Percentiles rank a stretch among this genome's conserved stretches.
phyloP scores from a whole-genome alignment of 2,329 filamentous ascomycete species.

The Daldinia sp. region DNA sequence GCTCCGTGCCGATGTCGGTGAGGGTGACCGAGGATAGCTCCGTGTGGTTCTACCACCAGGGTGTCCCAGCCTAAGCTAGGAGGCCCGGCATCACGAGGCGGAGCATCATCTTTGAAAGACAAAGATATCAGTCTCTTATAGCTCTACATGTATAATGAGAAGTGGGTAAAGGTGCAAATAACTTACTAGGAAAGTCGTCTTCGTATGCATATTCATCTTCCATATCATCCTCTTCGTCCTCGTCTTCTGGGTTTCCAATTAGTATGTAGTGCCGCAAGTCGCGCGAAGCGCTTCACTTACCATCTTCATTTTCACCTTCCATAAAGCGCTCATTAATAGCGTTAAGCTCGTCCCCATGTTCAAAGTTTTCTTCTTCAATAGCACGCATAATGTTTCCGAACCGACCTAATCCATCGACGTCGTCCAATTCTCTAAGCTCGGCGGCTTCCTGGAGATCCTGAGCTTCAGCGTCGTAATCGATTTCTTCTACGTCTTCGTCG shows the following conservation, averaged over 20 bases:
- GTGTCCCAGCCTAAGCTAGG: conserved; percentile 65
- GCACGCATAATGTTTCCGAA: conserved; percentile 65
- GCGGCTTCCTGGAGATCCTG: conserved; percentile 65
- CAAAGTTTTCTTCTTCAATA: conserved; percentile 63
- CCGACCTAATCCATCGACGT: conserved; percentile 48
- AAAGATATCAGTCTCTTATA: conserved; percentile 20
- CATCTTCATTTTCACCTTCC: conserved; percentile 68
- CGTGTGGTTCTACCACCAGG: conserved; percentile 57
- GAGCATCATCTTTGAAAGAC: conserved; percentile 51
- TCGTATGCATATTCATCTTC: conserved; percentile 73
- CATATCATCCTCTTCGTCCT: conserved; percentile 74
- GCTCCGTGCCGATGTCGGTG: conserved; percentile 64
- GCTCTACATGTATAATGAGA: neutral
- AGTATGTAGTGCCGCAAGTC: conserved; percentile 13
- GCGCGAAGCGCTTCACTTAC: conserved; percentile 43
- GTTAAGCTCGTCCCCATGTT: conserved; percentile 60
- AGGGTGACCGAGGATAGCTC: conserved; percentile 54
- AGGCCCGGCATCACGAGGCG: conserved; percentile 54
- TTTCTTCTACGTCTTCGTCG: conserved; percentile 60
- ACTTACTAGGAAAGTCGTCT: conserved; percentile 65
- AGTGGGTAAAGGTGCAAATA: neutral
- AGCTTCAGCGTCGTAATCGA: conserved; percentile 62
- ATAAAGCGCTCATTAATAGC: conserved; percentile 62
- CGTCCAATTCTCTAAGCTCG: conserved; percentile 57
- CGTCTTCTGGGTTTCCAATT: conserved; percentile 51